These are phyloP conservation scores for Botrytis medusae DNA, from an alignment of 2,329 filamentous ascomycete genomes.

Conservation along the genomic window DNA sequence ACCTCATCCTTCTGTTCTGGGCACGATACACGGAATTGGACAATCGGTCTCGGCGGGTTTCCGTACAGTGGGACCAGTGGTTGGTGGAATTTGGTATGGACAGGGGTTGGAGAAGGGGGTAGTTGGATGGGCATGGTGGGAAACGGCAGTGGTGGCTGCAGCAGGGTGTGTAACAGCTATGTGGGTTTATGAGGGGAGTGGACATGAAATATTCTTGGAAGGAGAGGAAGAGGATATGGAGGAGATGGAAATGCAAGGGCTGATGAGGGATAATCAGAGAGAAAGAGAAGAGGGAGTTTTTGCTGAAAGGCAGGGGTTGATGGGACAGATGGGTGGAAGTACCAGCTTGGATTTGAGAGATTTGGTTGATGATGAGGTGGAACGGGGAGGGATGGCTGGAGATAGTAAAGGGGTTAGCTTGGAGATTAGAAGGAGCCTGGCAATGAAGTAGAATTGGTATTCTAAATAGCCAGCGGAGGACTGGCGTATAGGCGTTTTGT, in stretches of 20 bases:
- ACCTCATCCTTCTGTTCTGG: conserved; percentile 55
- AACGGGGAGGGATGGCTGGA: conserved; percentile 39
- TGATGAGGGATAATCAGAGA: conserved; percentile 13
- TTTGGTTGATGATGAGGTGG: conserved; percentile 5
- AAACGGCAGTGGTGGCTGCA: conserved; percentile 29
- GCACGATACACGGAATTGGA: conserved; percentile 58
- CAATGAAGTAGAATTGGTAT: not conserved
- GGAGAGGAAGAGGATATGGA: conserved; percentile 8
- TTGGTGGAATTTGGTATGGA: conserved; percentile 55
- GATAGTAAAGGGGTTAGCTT: not conserved
- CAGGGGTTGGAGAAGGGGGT: conserved; percentile 53
- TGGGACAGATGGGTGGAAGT: conserved; percentile 7
- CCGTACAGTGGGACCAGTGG: conserved; percentile 55
- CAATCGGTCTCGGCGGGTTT: conserved; percentile 55
- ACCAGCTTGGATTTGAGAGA: conserved; percentile 5
- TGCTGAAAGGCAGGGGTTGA: conserved; percentile 1
- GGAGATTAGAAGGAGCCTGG: not conserved
- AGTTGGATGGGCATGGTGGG: conserved; percentile 59
- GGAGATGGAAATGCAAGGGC: conserved; percentile 12
- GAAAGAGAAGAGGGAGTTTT: conserved; percentile 4
- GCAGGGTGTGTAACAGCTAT: conserved; percentile 12
- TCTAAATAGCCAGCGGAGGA: not conserved
- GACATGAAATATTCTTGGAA: conserved; percentile 14
- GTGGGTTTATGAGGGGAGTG: conserved; percentile 20
- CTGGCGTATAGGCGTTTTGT: not conserved